These are phyloP conservation scores for Fusarium ramigenum DNA, from an alignment of 2,329 filamentous ascomycete species.

Conservation along the genomic window DNA sequence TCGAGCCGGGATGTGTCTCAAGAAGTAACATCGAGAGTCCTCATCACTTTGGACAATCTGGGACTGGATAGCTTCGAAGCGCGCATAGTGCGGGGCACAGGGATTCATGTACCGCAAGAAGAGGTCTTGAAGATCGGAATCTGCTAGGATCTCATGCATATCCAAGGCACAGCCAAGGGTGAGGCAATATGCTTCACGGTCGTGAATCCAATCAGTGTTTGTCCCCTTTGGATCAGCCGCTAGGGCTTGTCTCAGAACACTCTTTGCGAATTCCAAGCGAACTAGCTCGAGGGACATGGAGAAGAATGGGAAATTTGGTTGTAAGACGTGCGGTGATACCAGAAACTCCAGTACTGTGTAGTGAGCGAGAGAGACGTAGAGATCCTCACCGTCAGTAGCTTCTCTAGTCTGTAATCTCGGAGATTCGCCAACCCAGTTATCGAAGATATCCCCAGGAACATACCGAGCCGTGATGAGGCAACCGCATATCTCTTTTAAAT, in stretches of 20 bases:
- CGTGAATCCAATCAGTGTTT: background rate
- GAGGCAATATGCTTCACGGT: background rate
- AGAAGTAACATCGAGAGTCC: fast-evolving
- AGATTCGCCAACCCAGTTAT: background rate
- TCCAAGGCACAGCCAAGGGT: background rate
- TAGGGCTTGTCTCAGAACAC: background rate
- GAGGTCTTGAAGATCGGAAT: background rate
- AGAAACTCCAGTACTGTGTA: background rate
- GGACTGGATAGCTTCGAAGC: background rate
- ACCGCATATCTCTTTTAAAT: background rate
- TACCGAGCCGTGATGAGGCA: background rate
- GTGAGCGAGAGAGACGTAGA: background rate
- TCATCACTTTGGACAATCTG: background rate
- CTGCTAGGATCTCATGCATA: background rate
- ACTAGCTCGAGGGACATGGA: background rate
- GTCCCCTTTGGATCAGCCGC: background rate
- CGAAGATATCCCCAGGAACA: background rate
- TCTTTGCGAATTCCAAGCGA: background rate
- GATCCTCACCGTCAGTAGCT: background rate
- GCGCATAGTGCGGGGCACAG: background rate
- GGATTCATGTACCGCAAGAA: background rate
- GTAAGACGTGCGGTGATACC: background rate
- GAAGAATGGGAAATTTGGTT: fast-evolving
- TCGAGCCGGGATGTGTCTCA: background rate
- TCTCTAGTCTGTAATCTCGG: background rate